Evolutionary conservation across 1,139 yeast species (phyloP).

Genomic region (Magnusiomyces clavatus): DNA sequence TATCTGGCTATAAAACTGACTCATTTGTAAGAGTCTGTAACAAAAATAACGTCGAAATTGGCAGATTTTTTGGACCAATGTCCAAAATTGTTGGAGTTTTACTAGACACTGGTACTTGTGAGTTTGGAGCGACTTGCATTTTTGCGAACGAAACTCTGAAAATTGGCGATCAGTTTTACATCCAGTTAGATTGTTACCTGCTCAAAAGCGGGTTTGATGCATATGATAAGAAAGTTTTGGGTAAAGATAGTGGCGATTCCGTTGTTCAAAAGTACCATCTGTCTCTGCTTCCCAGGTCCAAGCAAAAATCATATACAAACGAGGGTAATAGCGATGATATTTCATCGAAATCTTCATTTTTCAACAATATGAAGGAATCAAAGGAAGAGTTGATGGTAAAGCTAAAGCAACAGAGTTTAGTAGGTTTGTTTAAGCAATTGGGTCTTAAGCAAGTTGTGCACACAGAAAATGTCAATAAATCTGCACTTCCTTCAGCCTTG

Average conservation of each 20-base stretch:
- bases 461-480: not conserved
- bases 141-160: constrained; percentile 51
- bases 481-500: too few species aligned
- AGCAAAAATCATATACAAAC: too few species aligned
- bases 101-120: constrained; percentile 47
- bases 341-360: not conserved
- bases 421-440: not conserved
- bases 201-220: constrained; percentile 44
- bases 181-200: constrained; percentile 57
- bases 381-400: not conserved
- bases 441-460: not conserved
- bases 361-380: constrained; percentile 1
- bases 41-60: constrained; percentile 51
- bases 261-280: too few species aligned
- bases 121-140: constrained; percentile 53
- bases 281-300: too few species aligned
- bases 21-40: constrained; percentile 30
- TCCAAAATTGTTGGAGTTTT: constrained; percentile 66
- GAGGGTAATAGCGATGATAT: too few species aligned
- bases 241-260: too few species aligned
- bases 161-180: constrained; percentile 63
- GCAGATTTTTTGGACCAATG: constrained; percentile 65
- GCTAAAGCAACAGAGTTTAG: not conserved
- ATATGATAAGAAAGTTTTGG: constrained; percentile 6
- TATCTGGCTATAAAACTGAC: constrained; percentile 20